These are phyloP conservation scores for Sugiyamaella floridensis DNA, from an alignment of 805 yeast genomes.

Conservation along the genomic window DNA sequence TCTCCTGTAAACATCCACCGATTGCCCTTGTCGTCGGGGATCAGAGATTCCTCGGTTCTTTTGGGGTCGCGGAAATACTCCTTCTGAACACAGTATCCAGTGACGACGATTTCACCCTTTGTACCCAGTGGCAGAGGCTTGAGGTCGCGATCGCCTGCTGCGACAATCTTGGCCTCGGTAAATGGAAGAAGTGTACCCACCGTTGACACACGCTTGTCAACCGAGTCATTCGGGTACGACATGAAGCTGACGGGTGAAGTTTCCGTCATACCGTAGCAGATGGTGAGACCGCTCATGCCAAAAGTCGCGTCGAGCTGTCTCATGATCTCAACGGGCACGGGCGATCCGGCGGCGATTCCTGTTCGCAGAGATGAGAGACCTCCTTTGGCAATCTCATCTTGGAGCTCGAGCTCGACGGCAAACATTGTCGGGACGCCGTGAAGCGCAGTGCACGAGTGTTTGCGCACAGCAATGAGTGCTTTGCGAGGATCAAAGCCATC, in stretches of 20 bases:
- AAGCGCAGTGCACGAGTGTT: constrained; percentile 23
- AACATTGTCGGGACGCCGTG: constrained; percentile 31
- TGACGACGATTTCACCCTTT: constrained; percentile 25
- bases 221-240: constrained; percentile 23
- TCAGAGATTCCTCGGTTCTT: constrained; percentile 25
- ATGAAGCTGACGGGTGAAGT: constrained; percentile 28
- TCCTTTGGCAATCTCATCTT: constrained; percentile 18
- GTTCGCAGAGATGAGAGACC: constrained; percentile 24
- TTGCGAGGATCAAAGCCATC: constrained; percentile 23
- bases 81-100: constrained; percentile 26
- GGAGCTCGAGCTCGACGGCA: constrained; percentile 23
- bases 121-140: constrained; percentile 22
- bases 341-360: constrained; percentile 30
- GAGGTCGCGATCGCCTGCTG: constrained; percentile 11
- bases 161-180: constrained; percentile 25
- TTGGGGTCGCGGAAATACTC: constrained; percentile 22
- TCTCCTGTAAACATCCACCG: constrained; percentile 30
- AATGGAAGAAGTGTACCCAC: constrained; percentile 28
- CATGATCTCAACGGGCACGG: constrained; percentile 29
- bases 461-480: constrained; percentile 20
- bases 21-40: constrained; percentile 17
- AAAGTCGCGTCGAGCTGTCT: constrained; percentile 14
- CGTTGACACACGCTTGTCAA: constrained; percentile 22
- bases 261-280: constrained; percentile 31
- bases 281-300: constrained; percentile 23